Base-by-base conservation (phyloP, 345 rosid genomes). In the Salix koriyanagi region DNA sequence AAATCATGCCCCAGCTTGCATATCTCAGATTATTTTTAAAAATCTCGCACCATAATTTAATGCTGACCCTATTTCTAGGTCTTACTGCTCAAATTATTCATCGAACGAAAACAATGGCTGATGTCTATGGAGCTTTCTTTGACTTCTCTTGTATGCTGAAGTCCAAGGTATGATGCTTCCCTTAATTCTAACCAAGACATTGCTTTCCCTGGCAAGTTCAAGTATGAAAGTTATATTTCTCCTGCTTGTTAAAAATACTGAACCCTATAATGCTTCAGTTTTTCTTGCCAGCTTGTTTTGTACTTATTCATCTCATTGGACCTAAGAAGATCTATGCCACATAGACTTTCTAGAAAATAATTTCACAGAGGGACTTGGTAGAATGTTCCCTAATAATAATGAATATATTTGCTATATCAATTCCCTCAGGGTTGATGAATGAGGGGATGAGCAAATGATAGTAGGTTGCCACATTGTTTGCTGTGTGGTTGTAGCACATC, bases 41-140 rank as follows among this genome's bases (percentile, higher is more conserved):
- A 73, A 61, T 26, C 25, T 11, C 48, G 15, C 19, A 21, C 36
- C 65, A 58, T 72, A 36, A 78, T 37, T 46, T 14, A 67, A 14
- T 71, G 23, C 42, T 23, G 52, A 61, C 3, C 18, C 18, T 65
- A 46, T 79, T 81, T 75, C 67, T 79, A 96, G 99, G 99, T 84
- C 94, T 96, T 28, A 92, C 97, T 61, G 99, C 99, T 42, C 92
- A 88, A 90, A 81, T 96, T 66, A 86, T 93, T 42, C 88, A 93
- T 76, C 91, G 85, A 71, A 93, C 99, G 18, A 93, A 85, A 62
- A 83, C 89, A 65, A 90, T 96, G 97, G 85, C 90, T 34, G 97
- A 96, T 85, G 97, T 96, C 75, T 96, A 96, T 84, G 92, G 93
- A 34, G 94, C 94, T 56, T 93, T 93, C 84, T 89, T 79, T 34